These are phyloP conservation scores for Populus deltoides DNA, from an alignment of 345 rosid genomes.

Conservation along the genomic window DNA sequence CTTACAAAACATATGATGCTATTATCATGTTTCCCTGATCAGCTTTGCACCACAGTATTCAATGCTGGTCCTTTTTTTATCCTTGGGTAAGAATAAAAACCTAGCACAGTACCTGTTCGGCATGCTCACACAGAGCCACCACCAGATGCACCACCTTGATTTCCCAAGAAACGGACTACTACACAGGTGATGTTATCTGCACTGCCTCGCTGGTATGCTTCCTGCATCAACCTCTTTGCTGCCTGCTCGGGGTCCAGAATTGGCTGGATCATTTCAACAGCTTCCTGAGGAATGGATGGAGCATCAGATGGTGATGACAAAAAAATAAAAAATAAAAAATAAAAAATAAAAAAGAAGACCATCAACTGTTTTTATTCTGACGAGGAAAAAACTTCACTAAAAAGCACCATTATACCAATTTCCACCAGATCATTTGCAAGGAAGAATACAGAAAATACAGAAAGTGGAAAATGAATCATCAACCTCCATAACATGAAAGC, in stretches of 20 bases:
- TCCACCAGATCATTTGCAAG: neutral
- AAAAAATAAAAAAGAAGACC: neutral
- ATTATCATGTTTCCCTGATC: conserved; percentile 15
- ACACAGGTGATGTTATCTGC: conserved; percentile 97
- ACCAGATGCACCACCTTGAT: conserved; percentile 43
- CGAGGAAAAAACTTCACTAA: neutral
- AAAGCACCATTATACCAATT: neutral
- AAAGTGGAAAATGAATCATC: neutral
- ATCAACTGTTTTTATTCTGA: neutral
- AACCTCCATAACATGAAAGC: neutral
- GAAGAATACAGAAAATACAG: neutral
- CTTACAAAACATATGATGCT: conserved; percentile 7
- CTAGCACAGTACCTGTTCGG: neutral
- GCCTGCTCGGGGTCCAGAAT: conserved; percentile 86
- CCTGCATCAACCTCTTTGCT: conserved; percentile 79
- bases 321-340: no score
- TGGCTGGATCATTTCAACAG: conserved; percentile 73
- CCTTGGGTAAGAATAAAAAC: conserved; percentile 3
- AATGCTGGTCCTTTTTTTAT: neutral
- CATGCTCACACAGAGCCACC: conserved; percentile 23
- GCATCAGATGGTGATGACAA: conserved; percentile 9
- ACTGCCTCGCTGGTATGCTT: conserved; percentile 94
- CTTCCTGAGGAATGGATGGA: conserved; percentile 54
- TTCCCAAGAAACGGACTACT: conserved; percentile 77
- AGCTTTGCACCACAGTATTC: conserved; percentile 16